phyloP scores from a whole-genome alignment of 2,329 filamentous ascomycete species.

The Colletotrichum australisinense region DNA sequence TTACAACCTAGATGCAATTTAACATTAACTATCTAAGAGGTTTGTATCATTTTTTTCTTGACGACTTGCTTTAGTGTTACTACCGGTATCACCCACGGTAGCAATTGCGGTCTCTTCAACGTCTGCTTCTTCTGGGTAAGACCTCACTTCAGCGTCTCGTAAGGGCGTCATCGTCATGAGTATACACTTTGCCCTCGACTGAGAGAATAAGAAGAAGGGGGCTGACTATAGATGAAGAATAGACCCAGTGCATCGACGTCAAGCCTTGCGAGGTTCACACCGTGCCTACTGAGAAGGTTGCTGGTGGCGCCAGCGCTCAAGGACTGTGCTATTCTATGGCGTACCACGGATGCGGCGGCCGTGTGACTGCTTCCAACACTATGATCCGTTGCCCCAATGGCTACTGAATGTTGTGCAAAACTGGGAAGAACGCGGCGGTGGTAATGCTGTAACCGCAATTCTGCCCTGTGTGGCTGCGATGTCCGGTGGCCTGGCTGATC shows the following conservation, averaged over 20 bases:
- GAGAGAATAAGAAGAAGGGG: neutral
- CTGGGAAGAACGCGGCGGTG: no score
- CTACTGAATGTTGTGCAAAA: neutral
- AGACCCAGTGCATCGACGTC: neutral
- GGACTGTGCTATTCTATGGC: slow-evolving; percentile 10
- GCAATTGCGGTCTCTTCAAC: neutral
- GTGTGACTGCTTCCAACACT: neutral
- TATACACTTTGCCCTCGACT: no score
- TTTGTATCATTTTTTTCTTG: no score
- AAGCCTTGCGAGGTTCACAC: slow-evolving; percentile 4
- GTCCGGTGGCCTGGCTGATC: no score
- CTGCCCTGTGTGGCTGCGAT: no score
- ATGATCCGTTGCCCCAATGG: neutral
- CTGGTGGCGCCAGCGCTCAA: neutral
- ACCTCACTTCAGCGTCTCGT: neutral
- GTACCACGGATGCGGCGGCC: neutral
- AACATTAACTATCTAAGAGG: no score
- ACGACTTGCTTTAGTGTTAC: neutral
- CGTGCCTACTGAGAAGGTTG: neutral
- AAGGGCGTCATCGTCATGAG: neutral
- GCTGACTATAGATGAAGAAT: neutral
- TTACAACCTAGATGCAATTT: no score
- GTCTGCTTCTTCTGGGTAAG: slow-evolving; percentile 8
- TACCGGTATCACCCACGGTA: neutral
- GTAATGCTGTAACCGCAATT: no score